Evolutionary conservation across 805 yeast species (phyloP), one percentile per base, ranked within the genome.

Genomic region (Teunomyces barrocoloradensis): DNA sequence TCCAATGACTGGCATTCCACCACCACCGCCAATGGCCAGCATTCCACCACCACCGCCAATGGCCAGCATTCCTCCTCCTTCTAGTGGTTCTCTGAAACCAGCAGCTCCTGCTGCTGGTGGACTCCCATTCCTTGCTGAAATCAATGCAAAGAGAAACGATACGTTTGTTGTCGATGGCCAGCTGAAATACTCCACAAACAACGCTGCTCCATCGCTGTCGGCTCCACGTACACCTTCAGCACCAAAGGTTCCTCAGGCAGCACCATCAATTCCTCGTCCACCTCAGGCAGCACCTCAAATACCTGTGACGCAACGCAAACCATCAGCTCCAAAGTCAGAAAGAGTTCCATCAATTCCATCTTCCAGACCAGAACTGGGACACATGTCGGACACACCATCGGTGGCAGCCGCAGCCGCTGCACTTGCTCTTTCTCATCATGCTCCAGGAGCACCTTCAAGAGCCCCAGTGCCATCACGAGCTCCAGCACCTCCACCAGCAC

Each of bases 51-150:
- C 49, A 21, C 47, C 62, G 12, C 52, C 61, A 25, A 45, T 54
- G 6, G 37, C 49, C 15, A 9, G 17, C 4, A 17, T 20, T 17
- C 47, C 11, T 49, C 64, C 34, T 32, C 34, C 13, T 13, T 25
- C 27, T 11, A 32, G 17, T 12, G 34, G 18, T n/a, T n/a, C 33
- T n/a, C 34, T 32, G 34, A 32, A n/a, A 32, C 64, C 37, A 33
- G 56, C 37, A 33, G 56, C 34, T 13, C 56, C 46, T 56, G 53
- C 59, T 10, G 77, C 74, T 2, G 74, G 77, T 1, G 49, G 45
- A 2, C 56, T 77, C n/a, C 82, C 82, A 4, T 77, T 78, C 56
- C 63, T 79, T 10, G 73, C 77, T 3, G 77, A 79, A 49, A 78
- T 79, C 45, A 77, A 76, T 54, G 72, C 68, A 29, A 72, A 74